Evolutionary conservation across 2,329 filamentous ascomycete genomes (phyloP).

Genomic region (Sporothrix protearum): DNA sequence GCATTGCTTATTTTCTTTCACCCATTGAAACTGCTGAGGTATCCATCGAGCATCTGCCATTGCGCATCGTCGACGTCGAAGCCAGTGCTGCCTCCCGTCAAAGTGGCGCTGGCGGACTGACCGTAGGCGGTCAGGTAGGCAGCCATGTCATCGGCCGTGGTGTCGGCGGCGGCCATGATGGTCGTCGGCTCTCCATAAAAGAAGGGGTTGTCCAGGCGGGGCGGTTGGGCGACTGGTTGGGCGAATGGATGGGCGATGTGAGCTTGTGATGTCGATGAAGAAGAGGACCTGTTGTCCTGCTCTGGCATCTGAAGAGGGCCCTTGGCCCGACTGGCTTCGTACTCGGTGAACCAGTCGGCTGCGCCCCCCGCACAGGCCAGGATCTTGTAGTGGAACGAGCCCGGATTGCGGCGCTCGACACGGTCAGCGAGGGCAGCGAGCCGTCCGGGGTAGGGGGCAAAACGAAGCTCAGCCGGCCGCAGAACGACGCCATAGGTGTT

Average conservation of each 20-base stretch:
- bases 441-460: neutral
- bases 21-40: neutral
- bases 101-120: neutral
- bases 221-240: neutral
- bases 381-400: neutral
- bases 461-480: neutral
- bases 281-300: neutral
- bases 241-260: neutral
- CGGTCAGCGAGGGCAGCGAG: neutral
- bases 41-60: conserved; percentile 8
- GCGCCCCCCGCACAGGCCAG: neutral
- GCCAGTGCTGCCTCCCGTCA: neutral
- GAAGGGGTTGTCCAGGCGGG: neutral
- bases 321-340: neutral
- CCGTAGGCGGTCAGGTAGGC: neutral
- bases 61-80: neutral
- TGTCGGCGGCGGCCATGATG: neutral
- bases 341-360: neutral
- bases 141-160: neutral
- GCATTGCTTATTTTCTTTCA: too few species aligned
- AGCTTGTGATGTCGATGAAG: neutral
- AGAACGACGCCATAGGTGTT: conserved; percentile 18
- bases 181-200: neutral
- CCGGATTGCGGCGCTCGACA: neutral
- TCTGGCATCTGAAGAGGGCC: neutral